Base-by-base conservation (phyloP, 1,284 basidiomycete species). In the Trametes hirsuta region DNA sequence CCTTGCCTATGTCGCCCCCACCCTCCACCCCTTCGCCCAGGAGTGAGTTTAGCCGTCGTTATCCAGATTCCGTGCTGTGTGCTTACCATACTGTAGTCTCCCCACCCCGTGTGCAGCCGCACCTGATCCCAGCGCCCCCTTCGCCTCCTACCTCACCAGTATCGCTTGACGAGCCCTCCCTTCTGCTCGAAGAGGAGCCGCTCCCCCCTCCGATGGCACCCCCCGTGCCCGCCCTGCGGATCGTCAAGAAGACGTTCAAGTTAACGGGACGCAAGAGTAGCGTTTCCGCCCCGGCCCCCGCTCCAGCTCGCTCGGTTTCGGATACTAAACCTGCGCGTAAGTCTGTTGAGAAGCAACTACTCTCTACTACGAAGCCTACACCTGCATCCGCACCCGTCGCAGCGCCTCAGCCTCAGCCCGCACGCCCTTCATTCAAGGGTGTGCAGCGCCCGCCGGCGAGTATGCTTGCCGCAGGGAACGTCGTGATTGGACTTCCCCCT, bases 161-260 rank as follows among this genome's bases (percentile, higher is more conserved):
- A 5, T 50, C 52, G 3, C 47, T 45, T 1, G 61, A 65, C 39
- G 64, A 62, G 30, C 61, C 58, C 1, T 65, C 64, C 1, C 52
- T 65, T 11, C 44, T 65, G 12, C 55, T 62, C 15, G 64, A 65
- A 58, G 47, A 53, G 15, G 64, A 62, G 44, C 64, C 61, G 14
- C 35, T 65, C 15, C 62, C 65, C 9, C 60, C 64, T 24, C 56
- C 58, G 4, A 55, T 68, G 37, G 71, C 72, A 21, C 44, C 44
- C 12, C 15, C 76, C 2, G 72, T 82, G 12, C 79, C 79, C 44
- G 82, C 79, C 24, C 66, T 82, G 41, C 79, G 77, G 30, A 81
- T 83, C 45, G 72, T 81, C 22, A 85, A 85, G 69, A 75, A 72
- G 63, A 63, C 72, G 2, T 68, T 64, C 58, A 69, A 66, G 55